Percentiles rank a stretch among this genome's conserved stretches.
phyloP scores from a whole-genome alignment of 2,329 filamentous ascomycete genomes.

The Thelonectria discophora region DNA sequence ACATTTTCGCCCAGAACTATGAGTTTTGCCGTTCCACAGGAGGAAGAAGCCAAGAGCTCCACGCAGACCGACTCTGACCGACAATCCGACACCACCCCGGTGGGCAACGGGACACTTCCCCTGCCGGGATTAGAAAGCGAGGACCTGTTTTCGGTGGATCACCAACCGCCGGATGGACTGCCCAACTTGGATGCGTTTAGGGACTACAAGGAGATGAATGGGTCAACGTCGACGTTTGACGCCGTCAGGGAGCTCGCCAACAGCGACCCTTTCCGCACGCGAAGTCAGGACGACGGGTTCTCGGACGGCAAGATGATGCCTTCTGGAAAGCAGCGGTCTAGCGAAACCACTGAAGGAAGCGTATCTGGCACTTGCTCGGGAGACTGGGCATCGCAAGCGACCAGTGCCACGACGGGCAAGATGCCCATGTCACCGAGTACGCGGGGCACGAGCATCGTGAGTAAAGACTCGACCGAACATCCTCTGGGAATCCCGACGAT shows the following conservation, averaged over 20 bases:
- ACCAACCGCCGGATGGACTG: constrained; percentile 42
- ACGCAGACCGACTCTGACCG: constrained; percentile 31
- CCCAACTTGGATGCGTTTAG: constrained; percentile 33
- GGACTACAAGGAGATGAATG: constrained; percentile 55
- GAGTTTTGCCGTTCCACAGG: constrained; percentile 49
- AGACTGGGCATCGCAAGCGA: constrained; percentile 71
- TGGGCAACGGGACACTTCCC: constrained; percentile 35
- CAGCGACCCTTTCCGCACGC: constrained; percentile 58
- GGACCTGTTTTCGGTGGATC: constrained; percentile 40
- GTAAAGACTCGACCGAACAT: constrained; percentile 65
- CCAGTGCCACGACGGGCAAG: constrained; percentile 70
- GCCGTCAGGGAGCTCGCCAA: constrained; percentile 58
- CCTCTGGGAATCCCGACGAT: constrained; percentile 54
- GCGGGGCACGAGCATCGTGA: constrained; percentile 71
- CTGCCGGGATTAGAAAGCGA: constrained; percentile 39
- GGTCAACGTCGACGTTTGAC: constrained; percentile 56
- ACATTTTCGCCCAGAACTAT: constrained; percentile 57
- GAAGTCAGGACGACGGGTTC: constrained; percentile 44
- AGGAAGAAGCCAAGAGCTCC: constrained; percentile 38
- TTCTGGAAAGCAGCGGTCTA: constrained; percentile 63
- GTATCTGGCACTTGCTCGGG: constrained; percentile 61
- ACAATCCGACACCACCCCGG: constrained; percentile 33
- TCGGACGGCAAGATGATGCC: constrained; percentile 51
- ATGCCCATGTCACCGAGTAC: constrained; percentile 73
- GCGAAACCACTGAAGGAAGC: constrained; percentile 70